Percentiles rank a stretch among this genome's conserved stretches.
These are phyloP conservation scores for Trichoderma citrinoviride DNA, from an alignment of 2,329 filamentous ascomycete species.

Conservation along the genomic window DNA sequence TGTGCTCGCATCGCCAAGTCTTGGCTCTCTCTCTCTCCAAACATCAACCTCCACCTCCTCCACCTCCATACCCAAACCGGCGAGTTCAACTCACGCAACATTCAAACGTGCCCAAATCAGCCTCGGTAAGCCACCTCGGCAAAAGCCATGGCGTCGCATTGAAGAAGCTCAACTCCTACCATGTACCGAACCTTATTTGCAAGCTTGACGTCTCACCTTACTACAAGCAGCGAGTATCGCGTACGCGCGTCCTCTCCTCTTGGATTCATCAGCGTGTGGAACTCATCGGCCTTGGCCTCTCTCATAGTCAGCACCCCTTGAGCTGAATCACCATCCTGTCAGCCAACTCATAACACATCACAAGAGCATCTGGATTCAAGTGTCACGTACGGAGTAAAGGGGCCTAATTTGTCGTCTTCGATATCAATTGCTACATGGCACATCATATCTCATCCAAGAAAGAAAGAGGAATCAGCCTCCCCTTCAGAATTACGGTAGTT, in stretches of 20 bases:
- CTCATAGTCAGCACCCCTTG: background rate
- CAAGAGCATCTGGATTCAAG: background rate
- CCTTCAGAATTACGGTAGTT: constrained; percentile 12
- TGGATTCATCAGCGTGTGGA: background rate
- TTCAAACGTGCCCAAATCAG: background rate
- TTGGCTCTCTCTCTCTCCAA: too few relatives aligned
- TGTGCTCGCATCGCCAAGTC: too few relatives aligned
- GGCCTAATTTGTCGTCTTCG: constrained; percentile 1
- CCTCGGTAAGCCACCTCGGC: background rate
- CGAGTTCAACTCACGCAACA: background rate
- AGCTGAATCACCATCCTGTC: background rate
- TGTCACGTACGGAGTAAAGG: background rate
- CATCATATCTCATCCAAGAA: constrained; percentile 15
- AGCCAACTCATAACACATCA: background rate
- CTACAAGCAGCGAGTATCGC: background rate
- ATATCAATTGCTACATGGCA: constrained; percentile 16
- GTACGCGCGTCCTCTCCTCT: constrained; percentile 3
- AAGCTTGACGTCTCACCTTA: background rate
- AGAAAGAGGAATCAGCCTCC: background rate
- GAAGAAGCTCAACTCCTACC: background rate
- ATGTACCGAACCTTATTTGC: background rate
- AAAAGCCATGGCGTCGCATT: background rate
- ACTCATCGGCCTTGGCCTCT: background rate
- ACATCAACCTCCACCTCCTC: too few relatives aligned
- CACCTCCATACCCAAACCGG: too few relatives aligned